phyloP scores from a whole-genome alignment of 164 flowering plant species.

The Chimonanthus salicifolius region DNA sequence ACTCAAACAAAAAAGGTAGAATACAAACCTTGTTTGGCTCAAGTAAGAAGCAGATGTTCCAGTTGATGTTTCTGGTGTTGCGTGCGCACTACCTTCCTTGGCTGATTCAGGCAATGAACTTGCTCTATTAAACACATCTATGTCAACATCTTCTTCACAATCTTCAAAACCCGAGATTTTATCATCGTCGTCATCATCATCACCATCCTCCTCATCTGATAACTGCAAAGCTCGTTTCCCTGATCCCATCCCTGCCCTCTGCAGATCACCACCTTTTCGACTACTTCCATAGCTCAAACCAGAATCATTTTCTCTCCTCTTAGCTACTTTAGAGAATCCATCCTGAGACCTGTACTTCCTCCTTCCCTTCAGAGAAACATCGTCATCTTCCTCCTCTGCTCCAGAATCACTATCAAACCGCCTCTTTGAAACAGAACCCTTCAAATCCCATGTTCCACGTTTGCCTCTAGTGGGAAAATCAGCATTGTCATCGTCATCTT shows the following conservation, averaged over 20 bases:
- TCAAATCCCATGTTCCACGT: not conserved
- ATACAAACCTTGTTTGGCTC: conserved; percentile 59
- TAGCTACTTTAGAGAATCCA: not conserved
- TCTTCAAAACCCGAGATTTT: conserved; percentile 2
- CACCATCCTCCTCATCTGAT: not conserved
- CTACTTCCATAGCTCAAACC: not conserved
- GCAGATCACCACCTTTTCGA: not conserved
- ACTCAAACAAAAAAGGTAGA: not conserved
- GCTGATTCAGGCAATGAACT: conserved; percentile 1
- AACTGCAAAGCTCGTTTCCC: not conserved
- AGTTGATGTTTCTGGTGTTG: conserved; percentile 20
- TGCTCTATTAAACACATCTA: not conserved
- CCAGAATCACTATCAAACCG: not conserved
- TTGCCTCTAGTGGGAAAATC: too few species aligned
- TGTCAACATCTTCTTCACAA: conserved; percentile 13
- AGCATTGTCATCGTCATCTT: not conserved
- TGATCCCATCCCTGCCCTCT: not conserved
- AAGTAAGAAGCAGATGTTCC: conserved; percentile 52
- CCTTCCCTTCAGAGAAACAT: conserved; percentile 44
- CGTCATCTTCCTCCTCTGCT: conserved; percentile 3
- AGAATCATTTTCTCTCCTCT: conserved; percentile 1
- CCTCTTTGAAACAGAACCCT: conserved; percentile 1
- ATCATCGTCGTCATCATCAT: conserved; percentile 8
- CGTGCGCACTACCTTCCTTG: not conserved
- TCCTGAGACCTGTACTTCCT: conserved; percentile 30